Percentiles rank a stretch among this genome's conserved stretches.
Evolutionary conservation across 257 asterid genomes (phyloP).

Genomic region (Solanum pimpinellifolium): DNA sequence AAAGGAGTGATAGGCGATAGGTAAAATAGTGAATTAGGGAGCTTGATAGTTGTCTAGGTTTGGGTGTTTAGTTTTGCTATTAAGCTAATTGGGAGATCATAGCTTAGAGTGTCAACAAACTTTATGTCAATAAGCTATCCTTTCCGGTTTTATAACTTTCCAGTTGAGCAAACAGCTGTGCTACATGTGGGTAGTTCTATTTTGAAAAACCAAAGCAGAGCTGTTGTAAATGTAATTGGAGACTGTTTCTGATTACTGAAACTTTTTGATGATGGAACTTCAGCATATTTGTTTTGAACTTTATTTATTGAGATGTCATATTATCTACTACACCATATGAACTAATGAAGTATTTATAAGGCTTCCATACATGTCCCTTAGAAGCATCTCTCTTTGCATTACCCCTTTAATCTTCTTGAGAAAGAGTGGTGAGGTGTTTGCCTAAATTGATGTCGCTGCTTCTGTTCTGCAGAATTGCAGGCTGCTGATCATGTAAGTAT

Average conservation of each 20-base stretch:
- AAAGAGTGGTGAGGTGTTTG: background rate
- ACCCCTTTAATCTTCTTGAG: background rate
- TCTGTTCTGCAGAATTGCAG: constrained; percentile 22
- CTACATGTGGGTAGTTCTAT: background rate
- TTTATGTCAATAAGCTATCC: background rate
- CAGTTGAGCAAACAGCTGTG: background rate
- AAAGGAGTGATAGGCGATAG: background rate
- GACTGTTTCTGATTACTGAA: background rate
- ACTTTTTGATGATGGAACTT: background rate
- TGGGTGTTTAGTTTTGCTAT: background rate
- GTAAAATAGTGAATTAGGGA: background rate
- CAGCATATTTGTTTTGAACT: background rate
- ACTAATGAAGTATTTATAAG: background rate
- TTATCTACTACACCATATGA: background rate
- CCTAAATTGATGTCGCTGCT: background rate
- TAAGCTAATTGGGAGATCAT: background rate
- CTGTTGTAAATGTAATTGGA: background rate
- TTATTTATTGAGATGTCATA: background rate
- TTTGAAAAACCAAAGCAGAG: background rate
- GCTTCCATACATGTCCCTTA: background rate
- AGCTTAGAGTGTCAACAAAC: background rate
- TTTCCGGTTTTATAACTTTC: background rate
- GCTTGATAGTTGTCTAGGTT: background rate
- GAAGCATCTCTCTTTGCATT: background rate
- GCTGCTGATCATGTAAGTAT: constrained; percentile 24